These are phyloP conservation scores for Agarophyton chilense DNA, from an alignment of 23 red algal species.

Conservation along the genomic window DNA sequence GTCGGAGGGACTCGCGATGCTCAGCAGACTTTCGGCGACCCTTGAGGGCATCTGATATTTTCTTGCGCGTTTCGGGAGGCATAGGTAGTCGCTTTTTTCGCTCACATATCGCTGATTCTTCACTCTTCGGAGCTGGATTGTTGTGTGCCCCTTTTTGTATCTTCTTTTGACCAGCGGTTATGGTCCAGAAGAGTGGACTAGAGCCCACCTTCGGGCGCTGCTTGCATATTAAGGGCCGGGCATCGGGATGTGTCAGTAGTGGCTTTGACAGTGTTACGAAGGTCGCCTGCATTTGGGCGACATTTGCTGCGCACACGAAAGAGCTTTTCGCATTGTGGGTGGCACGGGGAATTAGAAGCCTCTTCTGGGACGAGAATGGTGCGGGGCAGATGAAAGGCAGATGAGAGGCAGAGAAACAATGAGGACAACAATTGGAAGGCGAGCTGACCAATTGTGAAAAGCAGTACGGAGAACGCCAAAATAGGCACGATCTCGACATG, in stretches of 20 bases:
- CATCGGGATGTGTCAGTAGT: not conserved
- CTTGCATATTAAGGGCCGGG: not conserved
- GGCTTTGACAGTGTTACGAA: conserved; percentile 6
- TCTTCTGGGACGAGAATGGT: not conserved
- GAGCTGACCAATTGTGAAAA: not conserved
- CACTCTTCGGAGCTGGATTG: not conserved
- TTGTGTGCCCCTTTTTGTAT: not conserved
- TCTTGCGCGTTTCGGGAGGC: conserved; percentile 47
- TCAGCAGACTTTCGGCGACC: conserved; percentile 35
- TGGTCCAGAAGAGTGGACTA: not conserved
- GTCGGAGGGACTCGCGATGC: conserved; percentile 44
- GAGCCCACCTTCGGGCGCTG: not conserved
- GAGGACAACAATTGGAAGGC: not conserved
- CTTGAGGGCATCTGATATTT: conserved; percentile 57
- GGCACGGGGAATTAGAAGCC: not conserved
- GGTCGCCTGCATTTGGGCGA: conserved; percentile 15
- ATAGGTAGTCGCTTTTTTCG: not conserved
- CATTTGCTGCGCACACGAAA: not conserved
- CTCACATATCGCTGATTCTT: not conserved
- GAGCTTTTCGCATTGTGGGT: not conserved
- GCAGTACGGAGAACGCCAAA: not conserved
- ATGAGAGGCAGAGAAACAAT: not conserved
- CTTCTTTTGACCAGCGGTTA: not conserved
- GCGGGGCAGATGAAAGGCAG: not conserved
- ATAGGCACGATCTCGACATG: not conserved